Base-by-base conservation (phyloP, 257 asterid genomes). In the Przewalskia tangutica region DNA sequence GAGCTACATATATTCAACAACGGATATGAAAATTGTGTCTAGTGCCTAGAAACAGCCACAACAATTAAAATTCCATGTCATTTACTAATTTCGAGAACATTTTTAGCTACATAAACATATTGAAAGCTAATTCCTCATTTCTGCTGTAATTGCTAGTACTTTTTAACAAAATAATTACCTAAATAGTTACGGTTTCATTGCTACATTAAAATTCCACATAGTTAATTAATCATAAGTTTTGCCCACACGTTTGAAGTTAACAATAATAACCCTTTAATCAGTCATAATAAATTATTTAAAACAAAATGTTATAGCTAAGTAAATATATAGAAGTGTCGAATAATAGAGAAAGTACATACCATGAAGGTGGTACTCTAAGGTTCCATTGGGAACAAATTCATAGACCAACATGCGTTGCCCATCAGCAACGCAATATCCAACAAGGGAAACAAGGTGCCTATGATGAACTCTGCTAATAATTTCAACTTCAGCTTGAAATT, bases 381-480 rank as follows among this genome's bases (percentile, higher is more conserved):
- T 81, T 51, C 79, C 79, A 4, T 73, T 73, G 0, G 62, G 0
- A 73, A 73, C 79, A 73, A 73, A 73, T 73, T 73, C 62, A 51
- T 81, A 81, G 6, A 81, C 84, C 80, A 81, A 81, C 84, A 81
- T 81, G 4, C 84, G 44, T 8, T 66, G 79, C 7, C 79, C 67
- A 53, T 67, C 79, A 38, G 80, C 66, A 51, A 81, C 67, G 32
- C 79, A 81, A 66, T 13, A 81, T 36, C 80, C 84, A 40, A 81
- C 84, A 53, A 81, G 84, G 1, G 84, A 81, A 53, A 80, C 83
- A 40, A 80, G 76, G 6, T 80, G 83, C 0, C 83, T 80, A 80
- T 80, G 83, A 80, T 73, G 79, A 73, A 73, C 79, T 50, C 79
- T 23, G 14, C 79, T 73, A 12, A 73, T 73, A 50, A 73, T 73